Evolutionary conservation across 495 filamentous ascomycete species (phyloP), one percentile per base, ranked within the genome.

Genomic region (Delitschia confertaspora): DNA sequence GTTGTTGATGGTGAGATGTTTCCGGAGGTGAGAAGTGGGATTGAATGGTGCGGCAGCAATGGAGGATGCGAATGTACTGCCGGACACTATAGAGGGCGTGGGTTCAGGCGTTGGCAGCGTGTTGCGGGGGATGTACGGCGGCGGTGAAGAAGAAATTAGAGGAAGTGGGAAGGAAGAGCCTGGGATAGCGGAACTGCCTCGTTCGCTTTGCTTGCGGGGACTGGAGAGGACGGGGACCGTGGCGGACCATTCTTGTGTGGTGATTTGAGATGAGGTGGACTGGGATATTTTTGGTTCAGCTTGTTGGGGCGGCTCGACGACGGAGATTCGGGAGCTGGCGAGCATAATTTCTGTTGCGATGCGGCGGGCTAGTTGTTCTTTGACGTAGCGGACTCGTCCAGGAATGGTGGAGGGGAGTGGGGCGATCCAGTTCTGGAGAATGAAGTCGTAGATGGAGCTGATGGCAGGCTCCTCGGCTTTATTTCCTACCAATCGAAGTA

Each of bases 281-380:
- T 10, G 7, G 3, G 38, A 16, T 9, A n/a, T 10, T 3, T 7
- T 19, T 13, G 24, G 5, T 23, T 34, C 30, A 1, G 11, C 13
- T 18, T 42, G 9, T 13, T 32, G 16, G 11, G 9, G 8, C 19
- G 13, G 27, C 13, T 36, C 13, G 6, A 7, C 16, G 8, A 35
- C 29, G 16, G 13, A 22, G 19, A 49, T 20, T 13, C 44, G 51
- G 23, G 18, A 13, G 22, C 42, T 47, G 11, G 57, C 49, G 16
- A 60, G 36, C 6, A 47, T 33, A n/a, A 50, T 17, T 19, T 60
- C 55, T 6, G 55, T 45, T 31, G 58, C 51, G 1, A 60, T 45
- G 11, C 41, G 41, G 13, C 49, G 53, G n/a, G 42, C 42, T 7
- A 53, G 22, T 2, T 22, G 36, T 32, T 58, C 55, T 30, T 47